phyloP scores from a whole-genome alignment of 345 rosid species.

The Murraya koenigii region DNA sequence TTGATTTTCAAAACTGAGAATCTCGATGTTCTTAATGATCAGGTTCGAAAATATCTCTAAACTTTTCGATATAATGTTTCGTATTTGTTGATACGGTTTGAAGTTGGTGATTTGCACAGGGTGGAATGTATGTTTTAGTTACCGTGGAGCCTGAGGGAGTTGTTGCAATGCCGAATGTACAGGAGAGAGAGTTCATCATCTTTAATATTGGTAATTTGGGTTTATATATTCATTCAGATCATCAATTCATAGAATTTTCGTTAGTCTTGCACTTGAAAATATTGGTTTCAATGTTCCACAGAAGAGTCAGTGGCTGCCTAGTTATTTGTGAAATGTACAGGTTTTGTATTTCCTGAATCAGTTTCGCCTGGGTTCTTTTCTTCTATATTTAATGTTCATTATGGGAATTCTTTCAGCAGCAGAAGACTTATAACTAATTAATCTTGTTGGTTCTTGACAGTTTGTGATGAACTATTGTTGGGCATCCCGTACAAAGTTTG shows the following conservation, averaged over 20 bases:
- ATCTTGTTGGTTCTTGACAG: constrained; percentile 33
- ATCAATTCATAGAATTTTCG: neutral
- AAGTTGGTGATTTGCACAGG: constrained; percentile 34
- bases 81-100: neutral
- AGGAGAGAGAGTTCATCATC: constrained; percentile 51
- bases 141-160: constrained; percentile 81
- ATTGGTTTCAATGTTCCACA: neutral
- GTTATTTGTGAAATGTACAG: neutral
- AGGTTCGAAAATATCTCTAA: constrained; percentile 35
- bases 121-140: constrained; percentile 49
- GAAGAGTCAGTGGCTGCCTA: neutral
- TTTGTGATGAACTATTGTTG: constrained; percentile 71
- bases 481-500: constrained; percentile 75
- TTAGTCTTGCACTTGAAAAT: neutral
- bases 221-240: neutral
- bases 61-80: neutral
- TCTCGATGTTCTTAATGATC: constrained; percentile 26
- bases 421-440: neutral
- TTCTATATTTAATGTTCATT: too few relatives aligned
- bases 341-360: too few relatives aligned
- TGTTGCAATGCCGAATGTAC: constrained; percentile 58
- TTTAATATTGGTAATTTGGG: constrained; percentile 68
- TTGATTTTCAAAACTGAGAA: constrained; percentile 51
- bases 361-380: neutral
- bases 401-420: neutral